Evolutionary conservation across 2,329 filamentous ascomycete species (phyloP).

Genomic region (Apiospora aurea): DNA sequence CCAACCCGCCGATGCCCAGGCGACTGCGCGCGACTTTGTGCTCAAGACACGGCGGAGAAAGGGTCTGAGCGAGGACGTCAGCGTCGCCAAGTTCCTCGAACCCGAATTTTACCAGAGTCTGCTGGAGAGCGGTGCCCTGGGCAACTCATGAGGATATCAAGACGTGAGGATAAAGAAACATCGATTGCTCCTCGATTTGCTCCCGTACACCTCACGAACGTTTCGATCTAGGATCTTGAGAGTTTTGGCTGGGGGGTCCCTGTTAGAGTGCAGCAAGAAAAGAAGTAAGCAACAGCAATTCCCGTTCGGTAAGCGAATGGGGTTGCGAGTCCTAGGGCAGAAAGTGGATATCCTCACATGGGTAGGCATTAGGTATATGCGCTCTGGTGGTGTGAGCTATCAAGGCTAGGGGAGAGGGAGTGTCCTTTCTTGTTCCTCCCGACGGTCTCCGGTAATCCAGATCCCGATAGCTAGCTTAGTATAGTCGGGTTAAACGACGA

Average conservation of each 20-base stretch:
- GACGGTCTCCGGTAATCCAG: conserved; percentile 8
- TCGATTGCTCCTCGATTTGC: background rate
- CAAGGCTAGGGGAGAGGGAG: background rate
- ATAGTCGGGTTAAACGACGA: background rate
- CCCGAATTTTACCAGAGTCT: conserved; percentile 89
- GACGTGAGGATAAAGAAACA: background rate
- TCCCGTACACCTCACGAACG: background rate
- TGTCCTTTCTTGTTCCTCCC: background rate
- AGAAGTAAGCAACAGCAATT: conserved; percentile 9
- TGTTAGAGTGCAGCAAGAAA: background rate
- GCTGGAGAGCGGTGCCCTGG: conserved; percentile 87
- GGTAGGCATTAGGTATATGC: background rate
- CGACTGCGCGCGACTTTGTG: conserved; percentile 93
- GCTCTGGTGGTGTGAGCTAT: background rate
- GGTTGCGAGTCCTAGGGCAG: background rate
- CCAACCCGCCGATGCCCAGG: conserved; percentile 87
- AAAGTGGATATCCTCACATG: conserved; percentile 2
- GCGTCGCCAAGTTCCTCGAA: conserved; percentile 94
- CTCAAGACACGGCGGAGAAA: conserved; percentile 94
- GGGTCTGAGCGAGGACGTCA: conserved; percentile 93
- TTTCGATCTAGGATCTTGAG: conserved; percentile 18
- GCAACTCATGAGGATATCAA: conserved; percentile 20
- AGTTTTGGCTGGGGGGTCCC: background rate
- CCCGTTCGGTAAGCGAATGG: conserved; percentile 12
- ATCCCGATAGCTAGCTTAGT: background rate